phyloP scores from a whole-genome alignment of 2,329 filamentous ascomycete genomes.

The Tolypocladium inflatum region DNA sequence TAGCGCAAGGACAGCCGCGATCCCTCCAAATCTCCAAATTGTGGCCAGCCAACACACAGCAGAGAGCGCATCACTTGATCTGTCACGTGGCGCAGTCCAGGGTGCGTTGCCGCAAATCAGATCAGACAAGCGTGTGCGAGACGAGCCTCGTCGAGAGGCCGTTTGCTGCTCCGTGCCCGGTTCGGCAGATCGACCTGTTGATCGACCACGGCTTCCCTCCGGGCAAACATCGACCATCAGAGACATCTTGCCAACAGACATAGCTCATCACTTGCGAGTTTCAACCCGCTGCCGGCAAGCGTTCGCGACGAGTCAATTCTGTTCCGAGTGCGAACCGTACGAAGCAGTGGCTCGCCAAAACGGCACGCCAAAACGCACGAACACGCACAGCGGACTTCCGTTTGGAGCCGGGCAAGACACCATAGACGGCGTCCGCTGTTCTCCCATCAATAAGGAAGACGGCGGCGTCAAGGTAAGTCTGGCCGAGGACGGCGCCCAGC shows the following conservation, averaged over 20 bases:
- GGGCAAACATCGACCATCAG: not conserved
- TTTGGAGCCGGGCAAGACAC: too few relatives aligned
- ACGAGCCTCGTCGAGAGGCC: not conserved
- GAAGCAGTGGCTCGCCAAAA: not conserved
- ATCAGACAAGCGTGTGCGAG: not conserved
- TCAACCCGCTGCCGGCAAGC: not conserved
- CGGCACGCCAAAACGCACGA: not conserved
- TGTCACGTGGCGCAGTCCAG: not conserved
- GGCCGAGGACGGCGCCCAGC: not conserved
- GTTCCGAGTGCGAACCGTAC: not conserved
- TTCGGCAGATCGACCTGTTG: not conserved
- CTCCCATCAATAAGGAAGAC: too few relatives aligned
- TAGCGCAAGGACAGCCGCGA: not conserved
- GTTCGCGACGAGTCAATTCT: not conserved
- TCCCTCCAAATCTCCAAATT: not conserved
- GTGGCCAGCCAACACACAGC: not conserved
- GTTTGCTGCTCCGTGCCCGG: not conserved
- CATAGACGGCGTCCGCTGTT: too few relatives aligned
- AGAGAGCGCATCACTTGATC: not conserved
- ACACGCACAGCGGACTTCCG: not conserved
- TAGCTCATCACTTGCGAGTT: too few relatives aligned
- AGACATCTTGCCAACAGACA: not conserved
- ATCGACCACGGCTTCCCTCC: not conserved
- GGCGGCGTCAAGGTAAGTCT: not conserved
- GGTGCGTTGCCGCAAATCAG: not conserved